Evolutionary conservation across 1,139 yeast genomes (phyloP).

Genomic region (Zygosaccharomyces sapae): DNA sequence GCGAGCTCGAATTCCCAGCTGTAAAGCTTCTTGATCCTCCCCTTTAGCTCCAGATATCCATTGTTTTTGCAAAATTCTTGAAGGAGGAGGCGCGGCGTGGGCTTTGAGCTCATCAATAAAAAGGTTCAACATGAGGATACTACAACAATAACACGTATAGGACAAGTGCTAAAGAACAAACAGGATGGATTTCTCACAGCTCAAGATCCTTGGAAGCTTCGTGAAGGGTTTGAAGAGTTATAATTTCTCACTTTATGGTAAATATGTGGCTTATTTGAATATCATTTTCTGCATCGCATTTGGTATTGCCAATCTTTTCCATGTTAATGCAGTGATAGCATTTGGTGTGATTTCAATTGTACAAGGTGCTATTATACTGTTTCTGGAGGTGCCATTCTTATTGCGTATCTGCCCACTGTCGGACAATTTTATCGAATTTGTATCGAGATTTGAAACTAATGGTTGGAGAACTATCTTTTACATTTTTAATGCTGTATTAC

Average conservation of each 20-base stretch:
- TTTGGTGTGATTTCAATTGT: slow-evolving; percentile 79
- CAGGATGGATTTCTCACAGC: slow-evolving; percentile 28
- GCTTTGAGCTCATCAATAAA: neutral
- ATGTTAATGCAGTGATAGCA: slow-evolving; percentile 71
- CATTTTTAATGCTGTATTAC: slow-evolving; percentile 66
- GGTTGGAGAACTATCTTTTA: slow-evolving; percentile 63
- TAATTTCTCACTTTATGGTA: slow-evolving; percentile 65
- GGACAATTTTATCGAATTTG: slow-evolving; percentile 70
- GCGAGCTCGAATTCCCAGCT: too few relatives aligned
- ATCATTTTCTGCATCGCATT: slow-evolving; percentile 77
- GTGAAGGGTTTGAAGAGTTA: slow-evolving; percentile 61
- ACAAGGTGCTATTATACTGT: slow-evolving; percentile 76
- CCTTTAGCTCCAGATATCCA: too few relatives aligned
- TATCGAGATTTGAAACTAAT: slow-evolving; percentile 67
- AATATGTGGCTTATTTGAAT: slow-evolving; percentile 65
- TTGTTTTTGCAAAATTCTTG: neutral
- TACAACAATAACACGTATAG: neutral
- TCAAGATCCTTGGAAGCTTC: slow-evolving; percentile 54
- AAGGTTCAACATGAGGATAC: neutral
- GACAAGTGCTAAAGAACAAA: neutral
- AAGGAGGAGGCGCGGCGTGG: neutral
- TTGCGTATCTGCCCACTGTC: slow-evolving; percentile 88
- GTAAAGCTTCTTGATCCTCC: too few relatives aligned
- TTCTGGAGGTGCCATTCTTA: slow-evolving; percentile 88
- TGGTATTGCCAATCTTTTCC: slow-evolving; percentile 90